A percentile compares a stretch with the other conserved stretches of the same genome.
Conservation (phyloP, 1,284 basidiomycete species). For the Irpex sp. region DNA sequence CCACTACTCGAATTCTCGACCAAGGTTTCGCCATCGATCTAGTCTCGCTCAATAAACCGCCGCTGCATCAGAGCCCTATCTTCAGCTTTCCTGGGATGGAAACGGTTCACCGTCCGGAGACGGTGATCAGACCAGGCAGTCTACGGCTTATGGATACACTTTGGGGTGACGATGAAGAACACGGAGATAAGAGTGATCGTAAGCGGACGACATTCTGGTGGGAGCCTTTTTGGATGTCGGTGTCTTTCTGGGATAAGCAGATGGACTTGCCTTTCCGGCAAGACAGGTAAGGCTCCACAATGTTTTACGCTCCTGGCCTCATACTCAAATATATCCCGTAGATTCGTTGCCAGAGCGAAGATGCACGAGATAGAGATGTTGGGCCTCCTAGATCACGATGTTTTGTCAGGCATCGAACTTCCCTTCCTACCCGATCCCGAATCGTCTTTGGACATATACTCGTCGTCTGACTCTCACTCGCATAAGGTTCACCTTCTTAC, state of each 20-base stretch:
- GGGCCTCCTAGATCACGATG: constrained; percentile 85
- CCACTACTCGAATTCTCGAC: constrained; percentile 94
- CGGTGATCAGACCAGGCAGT: constrained; percentile 39
- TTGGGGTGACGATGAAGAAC: constrained; percentile 71
- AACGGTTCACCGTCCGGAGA: constrained; percentile 41
- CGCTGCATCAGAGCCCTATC: constrained; percentile 88
- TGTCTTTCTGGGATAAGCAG: constrained; percentile 82
- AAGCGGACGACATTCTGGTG: constrained; percentile 70
- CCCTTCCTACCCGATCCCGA: constrained; percentile 60
- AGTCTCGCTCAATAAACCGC: constrained; percentile 89
- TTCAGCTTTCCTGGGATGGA: constrained; percentile 74
- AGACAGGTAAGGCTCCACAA: constrained; percentile 55
- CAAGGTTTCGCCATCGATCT: constrained; percentile 92
- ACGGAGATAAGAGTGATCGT: constrained; percentile 21
- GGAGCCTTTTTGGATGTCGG: constrained; percentile 83
- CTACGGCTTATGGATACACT: constrained; percentile 67
- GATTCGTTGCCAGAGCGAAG: constrained; percentile 86
- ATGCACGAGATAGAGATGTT: constrained; percentile 96
- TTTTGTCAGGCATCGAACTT: constrained; percentile 81
- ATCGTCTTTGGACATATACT: constrained; percentile 10
- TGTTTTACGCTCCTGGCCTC: not conserved
- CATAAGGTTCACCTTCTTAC: constrained; percentile 22
- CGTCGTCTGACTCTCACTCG: constrained; percentile 8
- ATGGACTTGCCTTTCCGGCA: constrained; percentile 83
- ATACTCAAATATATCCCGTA: constrained; percentile 24